Conservation (phyloP, 179 eudicot genomes). For the Heliamphora pulchella region DNA sequence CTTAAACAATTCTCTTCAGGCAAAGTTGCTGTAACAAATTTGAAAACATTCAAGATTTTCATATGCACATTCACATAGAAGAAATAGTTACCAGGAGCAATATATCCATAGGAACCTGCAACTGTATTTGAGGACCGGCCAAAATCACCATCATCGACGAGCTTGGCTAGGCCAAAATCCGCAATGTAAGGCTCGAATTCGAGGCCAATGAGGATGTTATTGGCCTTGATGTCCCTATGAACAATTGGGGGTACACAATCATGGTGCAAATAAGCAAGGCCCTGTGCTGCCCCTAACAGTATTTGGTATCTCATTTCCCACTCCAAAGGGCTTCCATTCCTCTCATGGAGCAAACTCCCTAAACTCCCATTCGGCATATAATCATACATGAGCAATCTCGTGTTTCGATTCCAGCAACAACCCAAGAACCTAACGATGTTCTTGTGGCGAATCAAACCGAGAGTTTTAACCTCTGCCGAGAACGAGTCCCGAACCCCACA, state of each 20-base stretch:
- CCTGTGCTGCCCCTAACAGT: conserved; percentile 65
- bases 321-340: conserved; percentile 54
- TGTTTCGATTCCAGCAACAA: conserved; percentile 37
- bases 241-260: conserved; percentile 79
- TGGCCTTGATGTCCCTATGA: conserved; percentile 79
- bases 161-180: conserved; percentile 65
- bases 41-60: no score
- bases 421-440: conserved; percentile 46
- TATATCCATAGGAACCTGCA: conserved; percentile 70
- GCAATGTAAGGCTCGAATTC: conserved; percentile 62
- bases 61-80: not conserved
- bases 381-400: conserved; percentile 45
- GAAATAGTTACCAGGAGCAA: conserved; percentile 47
- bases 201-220: conserved; percentile 60
- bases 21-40: not conserved
- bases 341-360: conserved; percentile 42
- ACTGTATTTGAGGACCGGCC: conserved; percentile 46
- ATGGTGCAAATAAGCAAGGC: conserved; percentile 77
- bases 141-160: conserved; percentile 47
- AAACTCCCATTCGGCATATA: conserved; percentile 55
- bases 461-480: conserved; percentile 42
- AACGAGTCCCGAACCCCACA: conserved; percentile 37
- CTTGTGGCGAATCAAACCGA: conserved; percentile 45
- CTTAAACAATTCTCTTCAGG: not conserved
- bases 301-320: conserved; percentile 72